Evolutionary conservation across 2,329 filamentous ascomycete genomes (phyloP), one percentile per base, ranked within the genome.

Genomic region (Pseudocercospora vitis): DNA sequence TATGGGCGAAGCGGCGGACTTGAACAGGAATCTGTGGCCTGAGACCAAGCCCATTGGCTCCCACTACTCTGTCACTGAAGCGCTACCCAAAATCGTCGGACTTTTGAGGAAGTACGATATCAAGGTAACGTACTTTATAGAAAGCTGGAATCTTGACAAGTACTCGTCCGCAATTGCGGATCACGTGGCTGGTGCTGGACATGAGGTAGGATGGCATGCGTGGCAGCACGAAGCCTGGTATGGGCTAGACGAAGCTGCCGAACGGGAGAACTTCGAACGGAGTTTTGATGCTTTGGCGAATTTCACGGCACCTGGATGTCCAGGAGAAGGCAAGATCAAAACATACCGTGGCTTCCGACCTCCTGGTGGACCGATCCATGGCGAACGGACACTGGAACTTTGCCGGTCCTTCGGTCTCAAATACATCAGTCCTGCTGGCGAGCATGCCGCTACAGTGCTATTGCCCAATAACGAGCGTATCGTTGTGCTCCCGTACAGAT

Each of bases 141-240:
- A 70, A 54, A 54, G 59, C 19, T 70, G 66, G 67, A 70, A 69
- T 50, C 53, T 67, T 11, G 26, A 40, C 3, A 50, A 65, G 32
- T 69, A 69, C 44, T 54, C 60, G 0, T 55, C 59, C 11, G 55
- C 57, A 0, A 61, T 69, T 14, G 48, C 50, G 28, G 31, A 58
- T 18, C 21, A 58, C 3, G 48, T 70, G n/a, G 59, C 60, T 9
- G 48, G 31, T 9, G 56, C 55, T 26, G 67, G 65, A 7, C 65
- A 68, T 48, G 68, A 70, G 45, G 55, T 70, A 14, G 67, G 63
- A 1, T 70, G 65, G 59, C 68, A 70, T 53, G 67, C 65, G 3
- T 69, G 62, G 57, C 66, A 66, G 40, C 68, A 70, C 46, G 68
- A 70, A 49, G 66, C 65, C 7, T 70, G 68, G 68, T 58, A 49